A percentile compares a stretch with the other conserved stretches of the same genome.
phyloP scores from a whole-genome alignment of 202 grass and related monocot genomes.

The Schoenoplectus tabernaemontani region DNA sequence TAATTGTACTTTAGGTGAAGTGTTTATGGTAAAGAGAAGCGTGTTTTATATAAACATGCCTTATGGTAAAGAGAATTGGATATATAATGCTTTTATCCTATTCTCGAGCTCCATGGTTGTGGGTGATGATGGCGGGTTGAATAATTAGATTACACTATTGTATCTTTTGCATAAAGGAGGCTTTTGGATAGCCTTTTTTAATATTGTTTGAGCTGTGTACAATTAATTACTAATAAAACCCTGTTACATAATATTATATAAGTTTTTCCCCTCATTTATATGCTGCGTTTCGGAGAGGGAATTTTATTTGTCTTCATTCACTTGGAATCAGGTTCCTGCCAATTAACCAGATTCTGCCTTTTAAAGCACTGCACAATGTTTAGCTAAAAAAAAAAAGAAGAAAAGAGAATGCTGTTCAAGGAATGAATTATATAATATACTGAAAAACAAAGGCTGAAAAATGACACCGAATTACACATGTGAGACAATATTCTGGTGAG shows the following conservation, averaged over 20 bases:
- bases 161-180: background rate
- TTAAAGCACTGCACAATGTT: background rate
- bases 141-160: background rate
- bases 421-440: background rate
- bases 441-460: background rate
- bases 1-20: background rate
- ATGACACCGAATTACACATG: background rate
- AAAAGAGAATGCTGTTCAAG: background rate
- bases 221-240: background rate
- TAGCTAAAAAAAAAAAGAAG: background rate
- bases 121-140: background rate
- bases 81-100: conserved; percentile 4
- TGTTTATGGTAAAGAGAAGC: background rate
- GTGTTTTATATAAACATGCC: background rate
- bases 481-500: background rate
- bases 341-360: background rate
- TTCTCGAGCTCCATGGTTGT: background rate
- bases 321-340: background rate
- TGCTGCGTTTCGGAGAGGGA: background rate
- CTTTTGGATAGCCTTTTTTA: conserved; percentile 13
- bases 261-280: background rate
- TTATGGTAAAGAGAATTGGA: conserved; percentile 7
- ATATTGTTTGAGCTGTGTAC: background rate
- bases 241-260: background rate
- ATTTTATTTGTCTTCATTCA: background rate